These are phyloP conservation scores for Populus pruinosa DNA, from an alignment of 345 rosid genomes.

Conservation along the genomic window DNA sequence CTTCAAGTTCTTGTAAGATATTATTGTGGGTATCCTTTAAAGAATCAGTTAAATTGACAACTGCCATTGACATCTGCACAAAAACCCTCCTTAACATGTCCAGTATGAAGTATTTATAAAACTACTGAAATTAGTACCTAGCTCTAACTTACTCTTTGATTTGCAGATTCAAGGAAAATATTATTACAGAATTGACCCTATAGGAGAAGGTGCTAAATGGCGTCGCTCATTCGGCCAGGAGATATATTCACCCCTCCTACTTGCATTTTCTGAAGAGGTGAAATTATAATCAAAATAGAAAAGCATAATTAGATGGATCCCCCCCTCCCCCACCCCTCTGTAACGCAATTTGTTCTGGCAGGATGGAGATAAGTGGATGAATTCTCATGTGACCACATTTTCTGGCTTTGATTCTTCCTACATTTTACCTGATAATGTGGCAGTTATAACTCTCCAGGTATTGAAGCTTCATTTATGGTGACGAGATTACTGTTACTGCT, in stretches of 20 bases:
- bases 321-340: not conserved
- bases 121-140: not conserved
- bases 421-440: constrained; percentile 75
- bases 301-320: not conserved
- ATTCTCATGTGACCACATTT: constrained; percentile 55
- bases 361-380: constrained; percentile 63
- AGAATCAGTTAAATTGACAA: not conserved
- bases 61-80: not conserved
- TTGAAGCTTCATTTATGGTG: not conserved
- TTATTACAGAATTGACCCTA: constrained; percentile 74
- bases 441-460: constrained; percentile 83
- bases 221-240: constrained; percentile 89
- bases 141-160: constrained; percentile 1
- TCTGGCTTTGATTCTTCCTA: constrained; percentile 77
- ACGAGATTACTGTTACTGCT: not conserved
- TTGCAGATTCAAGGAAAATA: constrained; percentile 89
- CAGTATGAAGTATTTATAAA: not conserved
- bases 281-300: constrained; percentile 9
- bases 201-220: constrained; percentile 95
- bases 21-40: not conserved
- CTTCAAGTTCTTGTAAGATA: not conserved
- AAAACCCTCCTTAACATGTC: not conserved
- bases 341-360: constrained; percentile 20
- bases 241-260: constrained; percentile 84
- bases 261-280: constrained; percentile 84